Base-by-base conservation (phyloP, 2,329 filamentous ascomycete species). In the Thielaviopsis musarum region DNA sequence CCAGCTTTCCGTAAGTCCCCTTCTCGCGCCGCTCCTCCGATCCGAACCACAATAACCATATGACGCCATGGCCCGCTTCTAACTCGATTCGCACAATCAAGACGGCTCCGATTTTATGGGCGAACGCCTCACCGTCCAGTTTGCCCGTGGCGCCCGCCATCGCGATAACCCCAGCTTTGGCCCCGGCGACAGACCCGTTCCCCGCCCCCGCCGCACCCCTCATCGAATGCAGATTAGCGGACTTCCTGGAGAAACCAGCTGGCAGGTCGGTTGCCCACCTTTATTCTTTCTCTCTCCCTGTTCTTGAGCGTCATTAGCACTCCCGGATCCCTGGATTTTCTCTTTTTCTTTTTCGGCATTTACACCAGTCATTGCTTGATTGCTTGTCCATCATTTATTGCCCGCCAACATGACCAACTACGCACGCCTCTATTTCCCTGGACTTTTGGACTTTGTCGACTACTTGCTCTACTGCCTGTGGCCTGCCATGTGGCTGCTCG, bases 41-140 rank as follows among this genome's bases (percentile, higher is more conserved):
- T 10, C 52, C 24, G 2, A 28, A 30, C 19, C 38, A n/a, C 34
- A 51, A 54, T 26, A 59, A 22, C 48, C 59, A 54, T 54, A 61
- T 52, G 41, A 19, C 30, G n/a, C 54, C 24, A 24, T 52, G 2
- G 49, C 21, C 22, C 52, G 13, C 13, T 54, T 61, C 60, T 61
- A 59, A 61, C 60, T 34, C 51, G 53, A 52, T 54, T 53, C 45
- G 41, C 54, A 19, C 52, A 15, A 12, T 12, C 59, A 75, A 95
- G 91, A 98, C 80, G 93, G 93, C 74, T 91, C 89, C 70, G 89
- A 95, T 68, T 95, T 98, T 73, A 96, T 96, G 85, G 91, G 91
- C 73, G 89, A 95, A 74, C 89, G 93, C 69, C 80, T 98, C 66
- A 96, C 94, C 62, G 93, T 98, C 68, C 93, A 98, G 72, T 98